Percentiles rank a stretch among this genome's conserved stretches.
phyloP scores from a whole-genome alignment of 164 flowering plant species.

The Vitis amurensis region DNA sequence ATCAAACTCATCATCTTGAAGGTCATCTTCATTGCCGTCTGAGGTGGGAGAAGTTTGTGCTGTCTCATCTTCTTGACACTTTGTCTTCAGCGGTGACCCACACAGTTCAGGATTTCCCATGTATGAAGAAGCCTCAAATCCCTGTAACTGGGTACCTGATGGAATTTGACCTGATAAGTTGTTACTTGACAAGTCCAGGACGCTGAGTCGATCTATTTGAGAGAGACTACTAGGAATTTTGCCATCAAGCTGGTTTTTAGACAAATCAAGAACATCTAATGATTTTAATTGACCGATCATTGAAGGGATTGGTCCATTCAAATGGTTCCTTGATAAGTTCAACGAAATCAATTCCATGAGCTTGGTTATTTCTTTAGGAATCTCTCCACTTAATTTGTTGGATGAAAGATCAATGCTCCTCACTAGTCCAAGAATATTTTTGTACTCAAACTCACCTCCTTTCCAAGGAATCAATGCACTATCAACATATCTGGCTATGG shows the following conservation, averaged over 20 bases:
- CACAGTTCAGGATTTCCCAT: constrained; percentile 6
- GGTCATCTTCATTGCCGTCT: neutral
- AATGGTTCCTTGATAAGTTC: neutral
- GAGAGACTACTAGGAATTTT: neutral
- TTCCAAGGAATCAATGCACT: neutral
- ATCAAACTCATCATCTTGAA: neutral
- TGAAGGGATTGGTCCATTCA: constrained; percentile 4
- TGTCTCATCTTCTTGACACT: neutral
- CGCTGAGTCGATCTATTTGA: neutral
- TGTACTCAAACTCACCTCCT: neutral
- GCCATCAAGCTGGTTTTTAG: neutral
- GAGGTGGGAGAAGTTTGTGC: neutral
- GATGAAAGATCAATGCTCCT: constrained; percentile 16
- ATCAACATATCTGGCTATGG: neutral
- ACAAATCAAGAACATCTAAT: neutral
- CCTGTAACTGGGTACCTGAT: constrained; percentile 7
- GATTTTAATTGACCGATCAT: neutral
- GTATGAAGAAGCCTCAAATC: constrained; percentile 8
- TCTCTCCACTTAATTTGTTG: constrained; percentile 13
- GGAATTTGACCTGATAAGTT: constrained; percentile 9
- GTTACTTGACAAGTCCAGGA: constrained; percentile 2
- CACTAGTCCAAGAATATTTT: neutral
- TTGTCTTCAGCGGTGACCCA: constrained; percentile 1
- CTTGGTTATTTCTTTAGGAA: constrained; percentile 18
- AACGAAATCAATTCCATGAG: neutral